Evolutionary conservation across 2,329 filamentous ascomycete genomes (phyloP).

Genomic region (Clarireedia paspali): DNA sequence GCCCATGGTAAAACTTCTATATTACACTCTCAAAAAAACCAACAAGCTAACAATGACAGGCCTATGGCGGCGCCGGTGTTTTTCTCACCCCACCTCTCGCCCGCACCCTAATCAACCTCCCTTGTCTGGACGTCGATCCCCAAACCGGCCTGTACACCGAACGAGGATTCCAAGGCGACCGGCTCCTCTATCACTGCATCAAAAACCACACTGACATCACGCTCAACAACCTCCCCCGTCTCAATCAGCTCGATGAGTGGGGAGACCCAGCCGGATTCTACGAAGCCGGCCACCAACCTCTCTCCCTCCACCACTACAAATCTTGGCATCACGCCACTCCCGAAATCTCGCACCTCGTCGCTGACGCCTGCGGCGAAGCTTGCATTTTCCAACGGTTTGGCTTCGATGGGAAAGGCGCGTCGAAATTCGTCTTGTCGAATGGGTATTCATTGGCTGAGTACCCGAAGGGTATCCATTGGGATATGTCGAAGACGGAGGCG

Average conservation of each 20-base stretch:
- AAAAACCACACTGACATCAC: constrained; percentile 21
- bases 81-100: constrained; percentile 24
- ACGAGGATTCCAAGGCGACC: constrained; percentile 25
- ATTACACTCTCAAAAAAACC: constrained; percentile 5
- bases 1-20: constrained; percentile 4
- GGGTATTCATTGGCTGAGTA: constrained; percentile 26
- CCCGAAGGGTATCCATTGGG: constrained; percentile 27
- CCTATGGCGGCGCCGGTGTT: constrained; percentile 29
- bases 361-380: constrained; percentile 28
- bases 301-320: constrained; percentile 28
- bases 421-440: constrained; percentile 24
- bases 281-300: constrained; percentile 23
- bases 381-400: constrained; percentile 28
- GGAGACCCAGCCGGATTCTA: constrained; percentile 29
- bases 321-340: constrained; percentile 25
- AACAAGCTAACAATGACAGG: constrained; percentile 17
- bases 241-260: constrained; percentile 28
- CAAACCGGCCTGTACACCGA: constrained; percentile 18
- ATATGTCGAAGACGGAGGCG: constrained; percentile 23
- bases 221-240: constrained; percentile 21
- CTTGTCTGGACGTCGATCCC: constrained; percentile 22
- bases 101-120: constrained; percentile 14
- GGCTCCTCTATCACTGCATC: constrained; percentile 28
- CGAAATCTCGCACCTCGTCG: constrained; percentile 20
- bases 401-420: constrained; percentile 17